phyloP scores from a whole-genome alignment of 176 grass and related monocot genomes.

The Juncus effusus region DNA sequence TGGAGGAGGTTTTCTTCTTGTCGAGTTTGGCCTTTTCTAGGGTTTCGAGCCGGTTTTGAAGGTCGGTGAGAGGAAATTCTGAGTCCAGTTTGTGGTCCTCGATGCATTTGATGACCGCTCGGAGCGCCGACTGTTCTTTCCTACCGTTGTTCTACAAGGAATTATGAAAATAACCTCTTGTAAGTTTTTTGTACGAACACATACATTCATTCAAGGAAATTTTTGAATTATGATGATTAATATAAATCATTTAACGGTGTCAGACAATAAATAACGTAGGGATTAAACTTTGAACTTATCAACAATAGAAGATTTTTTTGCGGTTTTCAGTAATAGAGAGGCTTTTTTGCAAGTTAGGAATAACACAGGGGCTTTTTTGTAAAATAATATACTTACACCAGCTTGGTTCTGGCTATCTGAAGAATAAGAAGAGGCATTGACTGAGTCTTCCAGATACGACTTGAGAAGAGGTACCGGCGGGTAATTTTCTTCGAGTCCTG shows the following conservation, averaged over 20 bases:
- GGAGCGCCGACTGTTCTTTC: constrained; percentile 66
- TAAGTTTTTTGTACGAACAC: neutral
- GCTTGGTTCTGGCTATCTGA: constrained; percentile 58
- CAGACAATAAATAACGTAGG: neutral
- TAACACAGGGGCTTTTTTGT: too few relatives aligned
- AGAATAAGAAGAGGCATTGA: constrained; percentile 34
- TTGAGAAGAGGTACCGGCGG: constrained; percentile 72
- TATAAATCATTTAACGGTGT: neutral
- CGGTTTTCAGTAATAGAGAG: too few relatives aligned
- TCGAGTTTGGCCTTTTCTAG: constrained; percentile 76
- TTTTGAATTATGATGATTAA: neutral
- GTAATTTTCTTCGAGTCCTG: constrained; percentile 80
- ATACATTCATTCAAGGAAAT: too few relatives aligned
- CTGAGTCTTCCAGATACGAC: constrained; percentile 70
- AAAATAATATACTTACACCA: constrained; percentile 33
- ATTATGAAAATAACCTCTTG: constrained; percentile 21
- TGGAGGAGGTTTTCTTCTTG: constrained; percentile 77
- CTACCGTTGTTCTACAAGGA: constrained; percentile 62
- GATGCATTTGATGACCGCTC: constrained; percentile 90
- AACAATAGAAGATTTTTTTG: too few relatives aligned
- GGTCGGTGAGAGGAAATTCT: constrained; percentile 58
- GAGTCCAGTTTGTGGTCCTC: constrained; percentile 84
- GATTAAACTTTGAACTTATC: too few relatives aligned
- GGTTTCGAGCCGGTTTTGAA: constrained; percentile 77
- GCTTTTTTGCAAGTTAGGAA: too few relatives aligned